Percentiles rank a stretch among this genome's conserved stretches.
These are phyloP conservation scores for Sisymbrium altissimum DNA, from an alignment of 345 rosid genomes.

Conservation along the genomic window DNA sequence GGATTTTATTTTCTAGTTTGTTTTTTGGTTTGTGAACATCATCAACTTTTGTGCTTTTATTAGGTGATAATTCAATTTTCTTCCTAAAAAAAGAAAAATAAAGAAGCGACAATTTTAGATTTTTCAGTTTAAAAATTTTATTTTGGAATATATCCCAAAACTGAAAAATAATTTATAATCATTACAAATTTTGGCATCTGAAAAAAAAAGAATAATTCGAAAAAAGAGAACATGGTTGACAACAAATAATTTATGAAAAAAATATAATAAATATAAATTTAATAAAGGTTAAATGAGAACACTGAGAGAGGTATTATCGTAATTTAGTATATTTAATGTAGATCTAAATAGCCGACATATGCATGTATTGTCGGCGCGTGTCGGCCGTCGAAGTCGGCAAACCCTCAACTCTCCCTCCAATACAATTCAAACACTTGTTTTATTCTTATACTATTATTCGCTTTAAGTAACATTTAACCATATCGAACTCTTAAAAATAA, in stretches of 20 bases:
- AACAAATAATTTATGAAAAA: neutral
- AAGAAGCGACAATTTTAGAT: neutral
- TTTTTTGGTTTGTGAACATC: neutral
- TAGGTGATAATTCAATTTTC: neutral
- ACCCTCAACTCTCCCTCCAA: neutral
- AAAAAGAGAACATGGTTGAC: constrained; percentile 4
- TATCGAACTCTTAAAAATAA: neutral
- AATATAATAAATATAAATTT: neutral
- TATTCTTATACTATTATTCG: neutral
- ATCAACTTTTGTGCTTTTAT: neutral
- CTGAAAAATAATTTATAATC: neutral
- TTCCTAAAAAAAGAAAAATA: neutral
- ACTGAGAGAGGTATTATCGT: constrained; percentile 6
- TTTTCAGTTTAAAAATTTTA: neutral
- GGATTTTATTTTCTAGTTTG: neutral
- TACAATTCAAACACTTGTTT: constrained; percentile 5
- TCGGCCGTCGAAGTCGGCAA: constrained; percentile 31
- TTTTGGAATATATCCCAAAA: neutral
- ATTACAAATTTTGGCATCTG: neutral
- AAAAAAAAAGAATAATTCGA: neutral
- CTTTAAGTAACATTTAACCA: neutral
- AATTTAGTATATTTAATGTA: constrained; percentile 2
- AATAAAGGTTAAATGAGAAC: constrained; percentile 8
- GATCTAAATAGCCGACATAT: constrained; percentile 31
- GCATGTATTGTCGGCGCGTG: constrained; percentile 31